phyloP scores from a whole-genome alignment of 305 asterid genomes.

The Rubia occidens region DNA sequence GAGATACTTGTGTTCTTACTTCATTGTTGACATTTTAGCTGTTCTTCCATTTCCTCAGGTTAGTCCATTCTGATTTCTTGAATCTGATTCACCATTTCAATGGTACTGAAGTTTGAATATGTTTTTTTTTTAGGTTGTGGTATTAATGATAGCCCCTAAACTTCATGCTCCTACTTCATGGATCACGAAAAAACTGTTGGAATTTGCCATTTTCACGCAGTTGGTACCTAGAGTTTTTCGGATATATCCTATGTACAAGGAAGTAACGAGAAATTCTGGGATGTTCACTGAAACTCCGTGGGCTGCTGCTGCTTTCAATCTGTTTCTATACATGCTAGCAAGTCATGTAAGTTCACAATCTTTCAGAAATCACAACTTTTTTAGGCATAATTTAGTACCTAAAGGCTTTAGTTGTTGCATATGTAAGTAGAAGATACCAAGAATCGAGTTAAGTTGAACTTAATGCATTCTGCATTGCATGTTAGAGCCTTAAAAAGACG shows the following conservation, averaged over 20 bases:
- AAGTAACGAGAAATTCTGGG: slow-evolving; percentile 41
- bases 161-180: slow-evolving; percentile 33
- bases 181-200: slow-evolving; percentile 34
- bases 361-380: not conserved
- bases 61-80: slow-evolving; percentile 1
- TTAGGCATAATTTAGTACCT: not conserved
- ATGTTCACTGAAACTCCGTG: slow-evolving; percentile 35
- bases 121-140: slow-evolving; percentile 28
- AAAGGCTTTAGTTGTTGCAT: not conserved
- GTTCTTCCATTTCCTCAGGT: slow-evolving; percentile 74
- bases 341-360: slow-evolving; percentile 27
- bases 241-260: slow-evolving; percentile 42
- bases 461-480: not conserved
- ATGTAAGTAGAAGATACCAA: not conserved
- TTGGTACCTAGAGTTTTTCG: slow-evolving; percentile 47
- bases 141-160: slow-evolving; percentile 27
- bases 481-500: not conserved
- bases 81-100: not conserved
- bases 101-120: not conserved
- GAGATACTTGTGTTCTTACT: slow-evolving; percentile 43
- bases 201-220: slow-evolving; percentile 33
- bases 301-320: slow-evolving; percentile 43
- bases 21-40: slow-evolving; percentile 44
- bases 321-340: slow-evolving; percentile 33
- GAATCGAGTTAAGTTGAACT: not conserved